These are phyloP conservation scores for Cyclanthera cordifolia DNA, from an alignment of 306 rosid genomes.

Conservation along the genomic window DNA sequence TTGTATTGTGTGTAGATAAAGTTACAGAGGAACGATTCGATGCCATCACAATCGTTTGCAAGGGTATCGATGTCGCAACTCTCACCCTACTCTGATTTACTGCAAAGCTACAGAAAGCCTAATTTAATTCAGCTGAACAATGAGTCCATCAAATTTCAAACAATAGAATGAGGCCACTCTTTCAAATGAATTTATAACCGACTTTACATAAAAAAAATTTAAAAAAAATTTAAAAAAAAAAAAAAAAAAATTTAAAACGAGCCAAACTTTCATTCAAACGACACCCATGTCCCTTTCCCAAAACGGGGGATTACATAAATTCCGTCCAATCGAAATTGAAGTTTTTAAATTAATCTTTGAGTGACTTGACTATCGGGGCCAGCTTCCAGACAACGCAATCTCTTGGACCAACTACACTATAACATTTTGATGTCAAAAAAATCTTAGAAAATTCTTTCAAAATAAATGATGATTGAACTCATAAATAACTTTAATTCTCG, in stretches of 20 bases:
- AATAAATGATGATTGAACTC: too few relatives aligned
- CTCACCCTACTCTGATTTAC: conserved; percentile 35
- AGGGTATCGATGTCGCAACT: conserved; percentile 25
- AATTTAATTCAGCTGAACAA: conserved; percentile 15
- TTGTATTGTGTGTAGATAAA: conserved; percentile 21
- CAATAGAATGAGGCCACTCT: neutral
- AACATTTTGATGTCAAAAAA: too few relatives aligned
- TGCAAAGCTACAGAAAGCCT: conserved; percentile 33
- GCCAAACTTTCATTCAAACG: neutral
- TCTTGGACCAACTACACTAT: too few relatives aligned
- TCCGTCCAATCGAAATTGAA: neutral
- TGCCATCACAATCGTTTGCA: conserved; percentile 26
- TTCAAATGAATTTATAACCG: neutral
- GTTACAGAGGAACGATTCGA: conserved; percentile 38
- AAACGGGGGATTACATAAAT: neutral
- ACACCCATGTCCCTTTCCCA: neutral
- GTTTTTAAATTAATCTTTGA: too few relatives aligned
- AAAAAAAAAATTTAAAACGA: too few relatives aligned
- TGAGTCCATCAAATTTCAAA: neutral
- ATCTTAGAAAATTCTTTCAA: too few relatives aligned
- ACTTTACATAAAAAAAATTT: neutral
- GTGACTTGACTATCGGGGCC: too few relatives aligned
- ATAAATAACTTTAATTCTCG: too few relatives aligned
- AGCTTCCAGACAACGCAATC: too few relatives aligned
- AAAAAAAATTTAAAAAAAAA: too few relatives aligned